Evolutionary conservation across 768 basidiomycete genomes (phyloP), one percentile per base, ranked within the genome.

Genomic region (Lactifluus pinguis): DNA sequence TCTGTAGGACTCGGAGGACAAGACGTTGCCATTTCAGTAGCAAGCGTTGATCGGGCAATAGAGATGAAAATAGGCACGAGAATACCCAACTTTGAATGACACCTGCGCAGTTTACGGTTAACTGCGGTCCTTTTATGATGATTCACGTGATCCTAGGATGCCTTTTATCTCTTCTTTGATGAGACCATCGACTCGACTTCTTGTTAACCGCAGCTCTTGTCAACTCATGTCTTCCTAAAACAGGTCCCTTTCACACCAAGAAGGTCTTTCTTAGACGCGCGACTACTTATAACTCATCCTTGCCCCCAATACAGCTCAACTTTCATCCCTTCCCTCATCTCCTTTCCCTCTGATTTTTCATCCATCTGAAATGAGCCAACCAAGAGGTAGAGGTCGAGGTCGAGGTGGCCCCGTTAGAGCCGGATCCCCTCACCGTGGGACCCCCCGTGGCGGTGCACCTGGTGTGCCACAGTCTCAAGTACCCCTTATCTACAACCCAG

Each of bases 1-100:
- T 89, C 87, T 0, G 93, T 95, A 6, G 92, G 93, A 2, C 72
- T 93, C 6, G 90, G 88, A 1, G 72, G 90, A n/a, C 92, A 95
- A 67, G 93, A 95, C 65, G 88, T 90, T 5, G 88, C 85, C 0
- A 89, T 95, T 60, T 84, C 90, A 10, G 77, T 73, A 57, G 80
- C 86, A 2, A 82, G 92, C 1, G 79, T 92, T 2, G 72, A 79
- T 4, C 77, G 76, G 54, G 91, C 92, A 1, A 74, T 83, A 65
- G 68, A 74, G 55, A 72, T 78, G 67, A 77, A 76, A 1, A 64
- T 81, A 5, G 89, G 91, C 8, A 81, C 74, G 0, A 56, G 67
- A 0, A 72, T 90, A 32, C 34, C 52, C 11, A 39, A 53, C 19
- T 64, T 57, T 39, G 63, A 60, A 25, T 53, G 41, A 5, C n/a